A percentile compares a stretch with the other conserved stretches of the same genome.
These are phyloP conservation scores for Tetrahymena malaccensis DNA, from an alignment of 73 alveolate genomes.

Conservation along the genomic window DNA sequence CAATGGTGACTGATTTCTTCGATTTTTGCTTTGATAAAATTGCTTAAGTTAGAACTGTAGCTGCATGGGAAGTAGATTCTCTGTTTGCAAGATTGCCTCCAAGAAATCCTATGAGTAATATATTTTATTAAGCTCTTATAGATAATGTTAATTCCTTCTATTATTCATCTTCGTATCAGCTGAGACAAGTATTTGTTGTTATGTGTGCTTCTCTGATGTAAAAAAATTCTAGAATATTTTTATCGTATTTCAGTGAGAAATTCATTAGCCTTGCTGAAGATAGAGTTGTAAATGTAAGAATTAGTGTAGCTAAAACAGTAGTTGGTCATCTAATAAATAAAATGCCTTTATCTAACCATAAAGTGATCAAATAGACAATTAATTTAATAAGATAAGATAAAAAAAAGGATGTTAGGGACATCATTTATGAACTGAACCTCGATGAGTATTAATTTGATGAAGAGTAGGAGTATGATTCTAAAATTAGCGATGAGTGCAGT, in stretches of 20 bases:
- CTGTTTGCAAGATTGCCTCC: neutral
- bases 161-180: neutral
- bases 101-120: neutral
- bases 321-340: neutral
- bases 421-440: neutral
- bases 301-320: neutral
- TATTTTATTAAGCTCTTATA: neutral
- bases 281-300: neutral
- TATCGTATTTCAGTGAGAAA: neutral
- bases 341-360: neutral
- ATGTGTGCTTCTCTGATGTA: neutral
- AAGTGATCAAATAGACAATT: neutral
- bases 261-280: neutral
- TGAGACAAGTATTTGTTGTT: neutral
- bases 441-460: neutral
- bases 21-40: neutral
- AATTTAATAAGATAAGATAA: neutral
- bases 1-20: neutral
- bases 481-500: neutral
- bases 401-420: neutral
- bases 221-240: neutral
- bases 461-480: neutral
- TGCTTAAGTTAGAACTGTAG: neutral
- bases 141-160: neutral
- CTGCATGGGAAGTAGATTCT: neutral